Conservation (phyloP, 352 stramenopile species). For the Pseudoperonospora humuli region DNA sequence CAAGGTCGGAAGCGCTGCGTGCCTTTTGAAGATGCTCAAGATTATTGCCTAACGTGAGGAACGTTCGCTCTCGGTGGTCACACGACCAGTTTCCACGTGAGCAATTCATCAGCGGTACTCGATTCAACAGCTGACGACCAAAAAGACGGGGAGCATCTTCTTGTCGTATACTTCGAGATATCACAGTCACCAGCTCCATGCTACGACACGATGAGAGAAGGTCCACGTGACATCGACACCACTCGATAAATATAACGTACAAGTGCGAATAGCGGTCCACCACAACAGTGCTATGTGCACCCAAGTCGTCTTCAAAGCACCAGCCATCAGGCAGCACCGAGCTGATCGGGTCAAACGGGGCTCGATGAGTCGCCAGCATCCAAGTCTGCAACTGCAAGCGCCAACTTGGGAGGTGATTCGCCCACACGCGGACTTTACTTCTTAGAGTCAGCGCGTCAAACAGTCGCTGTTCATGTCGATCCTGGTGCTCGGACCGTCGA, state of each 20-base stretch:
- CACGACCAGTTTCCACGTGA: slow-evolving; percentile 3
- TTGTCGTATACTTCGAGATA: slow-evolving; percentile 20
- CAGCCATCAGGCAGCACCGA: slow-evolving; percentile 6
- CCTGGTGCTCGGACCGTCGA: background rate
- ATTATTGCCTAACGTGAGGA: slow-evolving; percentile 7
- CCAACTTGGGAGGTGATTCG: slow-evolving; percentile 36
- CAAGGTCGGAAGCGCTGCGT: slow-evolving; percentile 8
- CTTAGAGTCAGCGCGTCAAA: slow-evolving; percentile 24
- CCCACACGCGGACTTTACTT: slow-evolving; percentile 29
- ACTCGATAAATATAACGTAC: slow-evolving; percentile 32
- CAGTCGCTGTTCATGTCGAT: slow-evolving; percentile 1
- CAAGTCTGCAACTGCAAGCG: slow-evolving; percentile 29
- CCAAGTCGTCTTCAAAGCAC: background rate
- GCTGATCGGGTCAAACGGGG: slow-evolving; percentile 25
- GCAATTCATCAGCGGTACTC: slow-evolving; percentile 1
- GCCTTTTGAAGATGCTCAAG: slow-evolving; percentile 13
- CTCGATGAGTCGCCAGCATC: slow-evolving; percentile 28
- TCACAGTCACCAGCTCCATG: slow-evolving; percentile 26
- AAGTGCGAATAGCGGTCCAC: slow-evolving; percentile 27
- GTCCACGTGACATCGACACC: slow-evolving; percentile 22
- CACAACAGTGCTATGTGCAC: background rate
- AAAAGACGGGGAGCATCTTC: slow-evolving; percentile 14
- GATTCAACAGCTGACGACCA: slow-evolving; percentile 16
- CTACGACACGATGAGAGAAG: slow-evolving; percentile 30
- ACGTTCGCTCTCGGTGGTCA: slow-evolving; percentile 7